Conservation (phyloP, 768 basidiomycete species). For the Mycena haematopus region DNA sequence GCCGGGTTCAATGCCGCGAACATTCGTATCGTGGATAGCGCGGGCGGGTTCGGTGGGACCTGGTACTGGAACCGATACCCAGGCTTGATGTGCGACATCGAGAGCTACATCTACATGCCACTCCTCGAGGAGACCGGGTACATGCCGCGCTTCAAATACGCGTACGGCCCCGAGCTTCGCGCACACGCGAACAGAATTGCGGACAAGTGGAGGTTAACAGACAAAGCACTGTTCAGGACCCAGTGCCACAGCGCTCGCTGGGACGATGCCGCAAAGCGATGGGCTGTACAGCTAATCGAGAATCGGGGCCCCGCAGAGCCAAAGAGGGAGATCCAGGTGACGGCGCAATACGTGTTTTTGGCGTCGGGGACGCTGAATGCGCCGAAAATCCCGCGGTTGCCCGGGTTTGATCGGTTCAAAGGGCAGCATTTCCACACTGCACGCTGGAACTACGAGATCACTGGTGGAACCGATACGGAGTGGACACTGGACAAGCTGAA, state of each 20-base stretch:
- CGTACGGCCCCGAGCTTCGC: constrained; percentile 27
- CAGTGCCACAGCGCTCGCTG: background rate
- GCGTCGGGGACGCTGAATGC: constrained; percentile 6
- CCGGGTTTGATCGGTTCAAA: constrained; percentile 13
- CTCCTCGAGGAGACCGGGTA: constrained; percentile 31
- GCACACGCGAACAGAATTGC: constrained; percentile 29
- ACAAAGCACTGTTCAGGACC: constrained; percentile 26
- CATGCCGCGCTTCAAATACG: constrained; percentile 27
- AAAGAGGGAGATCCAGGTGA: background rate
- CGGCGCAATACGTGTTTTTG: constrained; percentile 10
- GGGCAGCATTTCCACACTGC: constrained; percentile 26
- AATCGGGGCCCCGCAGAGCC: constrained; percentile 8
- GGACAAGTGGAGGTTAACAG: constrained; percentile 22
- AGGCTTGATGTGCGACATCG: constrained; percentile 32
- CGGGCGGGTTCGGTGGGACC: constrained; percentile 30
- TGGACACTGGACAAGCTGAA: constrained; percentile 18
- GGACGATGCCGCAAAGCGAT: constrained; percentile 11
- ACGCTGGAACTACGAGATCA: constrained; percentile 27
- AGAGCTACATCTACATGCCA: constrained; percentile 32
- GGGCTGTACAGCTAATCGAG: constrained; percentile 8
- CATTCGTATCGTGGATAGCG: constrained; percentile 25
- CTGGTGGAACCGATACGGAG: constrained; percentile 9
- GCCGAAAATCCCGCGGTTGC: constrained; percentile 24
- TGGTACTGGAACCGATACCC: constrained; percentile 34
- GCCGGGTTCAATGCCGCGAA: constrained; percentile 22